Conservation (phyloP, 2,329 filamentous ascomycete genomes). For the Aspergillus piperis region DNA sequence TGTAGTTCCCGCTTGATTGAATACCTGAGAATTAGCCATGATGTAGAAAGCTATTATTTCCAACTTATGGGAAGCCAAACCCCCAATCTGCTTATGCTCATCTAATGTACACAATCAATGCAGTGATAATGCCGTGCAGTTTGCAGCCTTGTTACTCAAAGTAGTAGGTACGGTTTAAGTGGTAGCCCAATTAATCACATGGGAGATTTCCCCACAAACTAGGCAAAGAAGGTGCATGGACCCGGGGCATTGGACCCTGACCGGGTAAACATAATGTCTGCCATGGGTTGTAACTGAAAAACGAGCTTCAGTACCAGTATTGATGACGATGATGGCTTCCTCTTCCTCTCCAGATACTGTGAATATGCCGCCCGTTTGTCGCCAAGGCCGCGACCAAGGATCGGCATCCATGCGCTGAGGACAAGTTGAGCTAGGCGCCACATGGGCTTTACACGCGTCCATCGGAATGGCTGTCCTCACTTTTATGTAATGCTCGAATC, state of each 20-base stretch:
- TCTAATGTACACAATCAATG: background rate
- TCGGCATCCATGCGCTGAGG: conserved; percentile 3
- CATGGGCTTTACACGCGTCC: conserved; percentile 5
- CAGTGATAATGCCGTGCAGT: background rate
- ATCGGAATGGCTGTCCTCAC: background rate
- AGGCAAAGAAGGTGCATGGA: background rate
- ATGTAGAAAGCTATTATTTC: conserved; percentile 2
- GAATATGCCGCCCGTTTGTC: no score
- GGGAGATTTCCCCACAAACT: background rate
- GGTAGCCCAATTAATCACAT: background rate
- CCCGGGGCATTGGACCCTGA: conserved; percentile 2
- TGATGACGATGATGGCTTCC: background rate
- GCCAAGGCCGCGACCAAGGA: conserved; percentile 6
- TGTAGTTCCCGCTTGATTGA: conserved; percentile 55
- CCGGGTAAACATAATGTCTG: background rate
- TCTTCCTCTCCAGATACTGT: no score
- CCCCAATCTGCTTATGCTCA: background rate
- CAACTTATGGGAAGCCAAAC: background rate
- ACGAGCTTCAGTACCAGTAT: background rate
- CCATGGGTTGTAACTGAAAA: background rate
- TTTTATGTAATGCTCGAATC: background rate
- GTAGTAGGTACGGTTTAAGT: background rate
- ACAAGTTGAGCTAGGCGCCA: background rate
- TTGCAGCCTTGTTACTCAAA: background rate
- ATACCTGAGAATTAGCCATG: conserved; percentile 19